Percentiles rank a stretch among this genome's conserved stretches.
phyloP scores from a whole-genome alignment of 2,329 filamentous ascomycete genomes.

The Ampelomyces quisqualis region DNA sequence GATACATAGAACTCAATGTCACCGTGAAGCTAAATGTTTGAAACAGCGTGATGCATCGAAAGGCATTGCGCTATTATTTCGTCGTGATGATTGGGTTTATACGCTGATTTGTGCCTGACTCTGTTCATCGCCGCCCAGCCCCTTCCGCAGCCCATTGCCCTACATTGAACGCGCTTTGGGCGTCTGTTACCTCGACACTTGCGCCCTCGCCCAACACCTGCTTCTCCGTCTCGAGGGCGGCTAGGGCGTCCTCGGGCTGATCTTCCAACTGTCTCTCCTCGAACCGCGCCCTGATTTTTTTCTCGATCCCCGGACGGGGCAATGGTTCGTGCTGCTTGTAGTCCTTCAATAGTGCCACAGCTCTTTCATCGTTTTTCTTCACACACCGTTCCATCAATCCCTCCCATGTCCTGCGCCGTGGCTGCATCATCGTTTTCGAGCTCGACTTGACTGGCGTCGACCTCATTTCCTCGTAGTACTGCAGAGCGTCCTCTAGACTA shows the following conservation, averaged over 20 bases:
- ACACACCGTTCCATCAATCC: slow-evolving; percentile 14
- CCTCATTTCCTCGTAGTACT: slow-evolving; percentile 55
- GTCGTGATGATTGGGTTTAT: no score
- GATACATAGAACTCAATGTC: no score
- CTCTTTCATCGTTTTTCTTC: slow-evolving; percentile 16
- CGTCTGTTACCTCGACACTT: neutral
- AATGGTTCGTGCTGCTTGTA: slow-evolving; percentile 16
- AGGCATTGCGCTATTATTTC: no score
- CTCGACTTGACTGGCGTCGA: slow-evolving; percentile 7
- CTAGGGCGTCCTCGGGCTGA: neutral
- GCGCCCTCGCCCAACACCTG: no score
- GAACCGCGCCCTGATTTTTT: slow-evolving; percentile 17
- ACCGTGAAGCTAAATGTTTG: no score
- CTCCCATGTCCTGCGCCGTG: slow-evolving; percentile 22
- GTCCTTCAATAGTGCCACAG: slow-evolving; percentile 21
- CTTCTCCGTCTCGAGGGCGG: neutral
- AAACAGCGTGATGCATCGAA: no score
- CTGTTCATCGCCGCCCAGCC: no score
- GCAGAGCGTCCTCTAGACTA: slow-evolving; percentile 50
- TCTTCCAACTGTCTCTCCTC: slow-evolving; percentile 3
- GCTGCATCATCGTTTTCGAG: slow-evolving; percentile 9
- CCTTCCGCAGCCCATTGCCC: no score
- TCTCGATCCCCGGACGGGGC: slow-evolving; percentile 14
- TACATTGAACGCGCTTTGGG: neutral
- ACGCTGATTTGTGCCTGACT: no score